These are phyloP conservation scores for Carex parvula DNA, from an alignment of 176 grass and related monocot species.

Conservation along the genomic window DNA sequence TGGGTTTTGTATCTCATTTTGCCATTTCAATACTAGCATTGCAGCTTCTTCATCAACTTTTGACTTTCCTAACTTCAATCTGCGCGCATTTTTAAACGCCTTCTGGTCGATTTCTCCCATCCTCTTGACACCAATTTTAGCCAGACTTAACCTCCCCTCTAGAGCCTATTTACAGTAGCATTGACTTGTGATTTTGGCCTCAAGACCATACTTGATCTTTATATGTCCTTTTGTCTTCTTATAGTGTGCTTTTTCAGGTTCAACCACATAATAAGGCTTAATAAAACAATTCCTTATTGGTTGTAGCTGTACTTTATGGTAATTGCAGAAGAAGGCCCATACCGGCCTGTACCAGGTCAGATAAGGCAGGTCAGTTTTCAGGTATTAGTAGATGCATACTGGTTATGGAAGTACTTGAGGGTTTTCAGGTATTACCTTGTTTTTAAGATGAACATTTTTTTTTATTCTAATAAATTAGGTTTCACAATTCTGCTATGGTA, in stretches of 20 bases:
- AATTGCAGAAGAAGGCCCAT: background rate
- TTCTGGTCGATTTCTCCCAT: conserved; percentile 59
- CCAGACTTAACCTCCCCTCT: background rate
- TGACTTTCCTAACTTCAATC: conserved; percentile 32
- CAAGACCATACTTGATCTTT: conserved; percentile 10
- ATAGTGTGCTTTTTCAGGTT: background rate
- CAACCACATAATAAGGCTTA: background rate
- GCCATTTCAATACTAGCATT: conserved; percentile 50
- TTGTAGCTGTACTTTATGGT: background rate
- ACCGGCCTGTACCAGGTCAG: background rate
- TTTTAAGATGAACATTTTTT: background rate
- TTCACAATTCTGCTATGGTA: background rate
- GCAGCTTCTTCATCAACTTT: conserved; percentile 32
- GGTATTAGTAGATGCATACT: background rate
- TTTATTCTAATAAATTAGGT: conserved; percentile 7
- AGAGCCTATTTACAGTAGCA: conserved; percentile 30
- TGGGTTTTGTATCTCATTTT: conserved; percentile 55
- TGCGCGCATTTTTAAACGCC: conserved; percentile 39
- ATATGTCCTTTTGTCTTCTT: background rate
- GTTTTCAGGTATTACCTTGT: background rate
- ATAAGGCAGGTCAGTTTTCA: background rate
- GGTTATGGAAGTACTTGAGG: background rate
- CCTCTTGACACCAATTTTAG: conserved; percentile 48
- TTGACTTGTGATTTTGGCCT: background rate
- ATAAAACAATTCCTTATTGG: background rate